These are phyloP conservation scores for Rosa lucieae DNA, from an alignment of 306 rosid genomes.

Conservation along the genomic window DNA sequence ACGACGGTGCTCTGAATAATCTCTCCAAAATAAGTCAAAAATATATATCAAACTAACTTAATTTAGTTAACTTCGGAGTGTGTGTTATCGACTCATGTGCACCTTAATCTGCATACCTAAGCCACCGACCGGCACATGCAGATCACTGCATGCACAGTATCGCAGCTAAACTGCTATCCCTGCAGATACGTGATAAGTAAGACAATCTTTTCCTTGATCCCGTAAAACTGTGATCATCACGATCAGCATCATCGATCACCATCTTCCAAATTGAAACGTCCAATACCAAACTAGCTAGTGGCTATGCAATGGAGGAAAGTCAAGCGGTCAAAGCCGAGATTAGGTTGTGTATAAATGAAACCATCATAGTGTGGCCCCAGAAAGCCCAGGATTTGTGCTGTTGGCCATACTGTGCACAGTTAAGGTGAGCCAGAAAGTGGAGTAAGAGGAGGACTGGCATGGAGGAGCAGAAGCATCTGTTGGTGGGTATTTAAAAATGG, in stretches of 20 bases:
- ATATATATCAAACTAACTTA: no score
- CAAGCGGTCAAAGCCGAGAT: constrained; percentile 3
- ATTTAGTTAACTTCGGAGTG: background rate
- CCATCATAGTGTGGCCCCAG: constrained; percentile 14
- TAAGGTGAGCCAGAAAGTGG: no score
- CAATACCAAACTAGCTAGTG: background rate
- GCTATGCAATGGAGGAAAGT: background rate
- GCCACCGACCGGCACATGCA: background rate
- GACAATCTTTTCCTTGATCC: constrained; percentile 9
- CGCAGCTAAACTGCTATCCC: background rate
- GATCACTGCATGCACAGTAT: background rate
- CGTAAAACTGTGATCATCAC: background rate
- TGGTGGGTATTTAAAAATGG: background rate
- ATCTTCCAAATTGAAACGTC: background rate
- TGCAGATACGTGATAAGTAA: background rate
- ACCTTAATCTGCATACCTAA: background rate
- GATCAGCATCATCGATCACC: background rate
- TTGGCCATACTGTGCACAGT: background rate
- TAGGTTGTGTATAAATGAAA: constrained; percentile 12
- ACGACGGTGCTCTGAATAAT: no score
- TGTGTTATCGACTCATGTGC: constrained; percentile 1
- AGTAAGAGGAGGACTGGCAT: background rate
- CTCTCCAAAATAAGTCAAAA: no score
- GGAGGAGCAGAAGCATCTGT: background rate
- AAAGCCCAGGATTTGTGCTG: constrained; percentile 14